These are phyloP conservation scores for Irpex lacteus DNA, from an alignment of 1,284 basidiomycete genomes.

Conservation along the genomic window DNA sequence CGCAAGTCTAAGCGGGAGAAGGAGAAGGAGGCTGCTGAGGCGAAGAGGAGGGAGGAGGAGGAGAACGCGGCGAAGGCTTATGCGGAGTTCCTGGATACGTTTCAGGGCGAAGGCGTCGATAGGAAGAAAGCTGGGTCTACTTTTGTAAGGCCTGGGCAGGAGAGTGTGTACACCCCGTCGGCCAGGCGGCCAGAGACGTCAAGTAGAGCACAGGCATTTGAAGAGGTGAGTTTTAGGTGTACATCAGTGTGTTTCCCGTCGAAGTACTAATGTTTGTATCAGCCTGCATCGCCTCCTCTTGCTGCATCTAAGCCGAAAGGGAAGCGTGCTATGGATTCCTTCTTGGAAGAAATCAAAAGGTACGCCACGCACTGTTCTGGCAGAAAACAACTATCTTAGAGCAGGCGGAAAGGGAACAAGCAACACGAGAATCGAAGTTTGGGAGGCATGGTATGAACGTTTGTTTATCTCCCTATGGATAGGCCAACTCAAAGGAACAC, in stretches of 20 bases:
- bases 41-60: slow-evolving; percentile 82
- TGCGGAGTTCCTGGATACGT: slow-evolving; percentile 84
- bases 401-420: slow-evolving; percentile 75
- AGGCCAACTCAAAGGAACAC: slow-evolving; percentile 10
- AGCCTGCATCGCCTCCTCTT: slow-evolving; percentile 54
- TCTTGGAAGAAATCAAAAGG: slow-evolving; percentile 93
- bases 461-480: neutral
- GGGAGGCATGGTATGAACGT: slow-evolving; percentile 59
- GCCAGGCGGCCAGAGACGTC: slow-evolving; percentile 28
- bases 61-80: slow-evolving; percentile 77
- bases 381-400: neutral
- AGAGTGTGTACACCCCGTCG: slow-evolving; percentile 47
- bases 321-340: slow-evolving; percentile 90
- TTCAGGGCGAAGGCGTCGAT: slow-evolving; percentile 68
- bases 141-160: slow-evolving; percentile 75
- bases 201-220: slow-evolving; percentile 29
- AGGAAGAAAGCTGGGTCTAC: slow-evolving; percentile 52
- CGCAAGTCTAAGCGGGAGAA: slow-evolving; percentile 80
- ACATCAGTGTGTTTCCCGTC: neutral
- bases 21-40: slow-evolving; percentile 86
- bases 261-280: slow-evolving; percentile 15
- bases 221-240: slow-evolving; percentile 30
- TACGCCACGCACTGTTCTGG: slow-evolving; percentile 26
- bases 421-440: slow-evolving; percentile 81
- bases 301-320: slow-evolving; percentile 71